Base-by-base conservation (phyloP, 345 rosid genomes). In the Brassica juncea region DNA sequence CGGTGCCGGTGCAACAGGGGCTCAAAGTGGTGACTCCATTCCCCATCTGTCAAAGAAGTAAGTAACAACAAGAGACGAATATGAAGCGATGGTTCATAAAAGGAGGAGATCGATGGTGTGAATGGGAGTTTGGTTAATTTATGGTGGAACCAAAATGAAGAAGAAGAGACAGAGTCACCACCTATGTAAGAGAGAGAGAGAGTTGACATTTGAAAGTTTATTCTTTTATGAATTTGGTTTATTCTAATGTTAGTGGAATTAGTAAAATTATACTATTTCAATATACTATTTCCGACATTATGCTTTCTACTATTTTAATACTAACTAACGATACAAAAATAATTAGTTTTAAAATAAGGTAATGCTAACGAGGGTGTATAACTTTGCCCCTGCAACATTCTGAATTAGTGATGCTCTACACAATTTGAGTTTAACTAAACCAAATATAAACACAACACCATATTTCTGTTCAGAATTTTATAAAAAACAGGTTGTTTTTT, bases 1-100 rank as follows among this genome's bases (percentile, higher is more conserved):
- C 75, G 8, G 72, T 58, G 57, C 90, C 90, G 27, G 89, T 81
- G 80, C 84, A 92, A 75, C 98, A 93, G 54, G 82, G 80, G 42
- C 82, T 77, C 14, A 90, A 70, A 39, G 85, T 87, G 16, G 88
- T 84, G 39, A 86, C 35, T 77, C 92, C 86, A 80, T 93, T 91
- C 34, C 98, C 98, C 98, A 93, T 93, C 62, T 4, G 44, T 77
- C 23, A 11, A 11, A 37, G 6, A 14, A 49, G 57, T n/a, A 8
- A 54, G 60, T 16, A 16, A 54, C 8, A 7, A 54, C 6, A 54
- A 19, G 19, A 19, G 23, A 52, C 1, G 6, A n/a, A 58, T 10
- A 4, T 15, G 3, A 71, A 63, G 58, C 61, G 76, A 16, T 21
- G 9, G 44, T 55, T 78, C 76, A 65, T 78, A 28, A 55, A 58